Evolutionary conservation across 2,329 filamentous ascomycete genomes (phyloP), one percentile per base, ranked within the genome.

Genomic region (Trichocomaceae sp.): DNA sequence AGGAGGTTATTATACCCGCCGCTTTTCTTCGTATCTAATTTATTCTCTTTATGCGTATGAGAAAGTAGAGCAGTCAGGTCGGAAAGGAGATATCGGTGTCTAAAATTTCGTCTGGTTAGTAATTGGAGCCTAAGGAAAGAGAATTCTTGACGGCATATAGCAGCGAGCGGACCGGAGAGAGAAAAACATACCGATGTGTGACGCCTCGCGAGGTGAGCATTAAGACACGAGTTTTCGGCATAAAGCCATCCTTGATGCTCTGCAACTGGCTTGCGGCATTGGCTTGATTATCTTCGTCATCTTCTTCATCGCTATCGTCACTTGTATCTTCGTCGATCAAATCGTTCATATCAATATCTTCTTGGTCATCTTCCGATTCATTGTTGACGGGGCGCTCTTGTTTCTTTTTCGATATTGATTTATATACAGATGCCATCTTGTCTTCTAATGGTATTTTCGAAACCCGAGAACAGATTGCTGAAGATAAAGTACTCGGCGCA

Each of bases 131-230:
- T 8, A 29, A 29, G 10, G 10, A n/a, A n/a, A 19, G 7, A 47
- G 6, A 29, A 26, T 26, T 26, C 5, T 10, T 17, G 17, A 55
- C 17, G n/a, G 12, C 48, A n/a, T n/a, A 20, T 13, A 41, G 47
- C 15, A 42, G 35, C 39, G 4, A 54, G n/a, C 20, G 19, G 19
- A 33, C 20, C n/a, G 41, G n/a, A 9, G 6, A 7, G 26, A 35
- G 51, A n/a, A n/a, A n/a, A n/a, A n/a, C 77, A 58, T 75, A 90
- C 86, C 87, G 82, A 73, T 88, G 90, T 33, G 92, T 96, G 52
- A 97, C 89, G 60, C 93, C 93, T 76, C 93, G 81, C 22, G 91
- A 96, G 23, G 89, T 93, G 63, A 99, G 79, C 66, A 97, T 91
- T 60, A 99, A 78, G 51, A 97, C 88, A 65, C 90, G 74, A 63